Conservation (phyloP, 2,329 filamentous ascomycete species). For the Diaporthe aspalathi region DNA sequence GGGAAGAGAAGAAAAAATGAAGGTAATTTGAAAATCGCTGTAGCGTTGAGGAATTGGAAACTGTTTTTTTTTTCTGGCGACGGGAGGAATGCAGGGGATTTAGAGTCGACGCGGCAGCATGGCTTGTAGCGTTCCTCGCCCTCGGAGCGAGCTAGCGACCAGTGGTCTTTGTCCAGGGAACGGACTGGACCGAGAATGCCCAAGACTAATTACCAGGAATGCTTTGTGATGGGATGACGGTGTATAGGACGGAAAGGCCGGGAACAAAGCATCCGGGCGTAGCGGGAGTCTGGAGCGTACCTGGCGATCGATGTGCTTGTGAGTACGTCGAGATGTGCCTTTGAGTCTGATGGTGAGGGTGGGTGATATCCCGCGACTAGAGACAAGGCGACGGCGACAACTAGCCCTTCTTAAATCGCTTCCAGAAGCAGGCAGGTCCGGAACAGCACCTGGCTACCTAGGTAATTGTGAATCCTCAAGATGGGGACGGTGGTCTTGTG, state of each 20-base stretch:
- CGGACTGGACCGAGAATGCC: slow-evolving; percentile 1
- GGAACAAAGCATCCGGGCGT: slow-evolving; percentile 23
- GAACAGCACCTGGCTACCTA: neutral
- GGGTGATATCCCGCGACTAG: neutral
- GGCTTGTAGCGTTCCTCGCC: slow-evolving; percentile 29
- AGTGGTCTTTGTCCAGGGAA: slow-evolving; percentile 12
- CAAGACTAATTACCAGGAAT: slow-evolving; percentile 22
- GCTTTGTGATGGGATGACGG: slow-evolving; percentile 12
- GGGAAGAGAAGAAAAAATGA: slow-evolving; percentile 30
- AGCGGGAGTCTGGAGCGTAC: slow-evolving; percentile 18
- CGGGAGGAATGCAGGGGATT: slow-evolving; percentile 31
- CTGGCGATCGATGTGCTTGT: slow-evolving; percentile 18
- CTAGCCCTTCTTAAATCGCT: slow-evolving; percentile 14
- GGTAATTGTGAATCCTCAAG: slow-evolving; percentile 1
- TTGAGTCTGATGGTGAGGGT: neutral
- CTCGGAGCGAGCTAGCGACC: neutral
- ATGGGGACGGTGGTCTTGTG: slow-evolving; percentile 10
- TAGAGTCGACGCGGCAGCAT: slow-evolving; percentile 23
- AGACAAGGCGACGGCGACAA: neutral
- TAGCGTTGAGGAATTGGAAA: slow-evolving; percentile 27
- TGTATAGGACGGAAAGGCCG: neutral
- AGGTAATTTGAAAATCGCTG: neutral
- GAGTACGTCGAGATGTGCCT: slow-evolving; percentile 7
- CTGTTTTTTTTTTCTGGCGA: slow-evolving; percentile 28
- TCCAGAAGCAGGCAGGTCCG: slow-evolving; percentile 19